Conservation (phyloP, 768 basidiomycete genomes). For the Trametes cingulata region DNA sequence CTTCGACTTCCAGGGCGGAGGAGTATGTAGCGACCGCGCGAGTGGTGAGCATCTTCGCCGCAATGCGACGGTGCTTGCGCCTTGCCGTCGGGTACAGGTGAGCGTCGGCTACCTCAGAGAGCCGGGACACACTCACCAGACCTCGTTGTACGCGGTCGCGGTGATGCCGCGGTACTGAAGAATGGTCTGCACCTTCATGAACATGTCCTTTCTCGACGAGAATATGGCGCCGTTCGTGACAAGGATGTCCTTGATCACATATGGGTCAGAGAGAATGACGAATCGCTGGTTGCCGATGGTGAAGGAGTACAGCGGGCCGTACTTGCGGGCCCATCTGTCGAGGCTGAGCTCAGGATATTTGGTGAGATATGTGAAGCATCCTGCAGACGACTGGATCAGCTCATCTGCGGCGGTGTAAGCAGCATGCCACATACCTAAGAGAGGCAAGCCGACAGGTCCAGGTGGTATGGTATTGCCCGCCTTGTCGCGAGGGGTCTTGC, state of each 20-base stretch:
- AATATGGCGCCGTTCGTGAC: slow-evolving; percentile 47
- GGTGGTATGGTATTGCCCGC: slow-evolving; percentile 28
- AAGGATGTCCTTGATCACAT: slow-evolving; percentile 45
- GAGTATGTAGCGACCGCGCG: slow-evolving; percentile 40
- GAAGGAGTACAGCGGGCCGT: slow-evolving; percentile 46
- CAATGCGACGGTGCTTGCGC: slow-evolving; percentile 47
- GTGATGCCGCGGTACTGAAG: slow-evolving; percentile 47
- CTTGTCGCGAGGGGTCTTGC: slow-evolving; percentile 25
- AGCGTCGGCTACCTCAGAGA: too few relatives aligned
- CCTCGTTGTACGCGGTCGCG: slow-evolving; percentile 44
- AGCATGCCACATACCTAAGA: slow-evolving; percentile 8
- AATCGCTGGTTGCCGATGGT: slow-evolving; percentile 52
- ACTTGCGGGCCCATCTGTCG: slow-evolving; percentile 16
- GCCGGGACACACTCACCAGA: slow-evolving; percentile 32
- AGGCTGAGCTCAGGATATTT: too few relatives aligned
- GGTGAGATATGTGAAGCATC: too few relatives aligned
- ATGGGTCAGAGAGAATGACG: slow-evolving; percentile 46
- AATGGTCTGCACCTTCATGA: slow-evolving; percentile 47
- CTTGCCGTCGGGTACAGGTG: not conserved
- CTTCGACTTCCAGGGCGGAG: slow-evolving; percentile 31
- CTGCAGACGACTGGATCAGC: too few relatives aligned
- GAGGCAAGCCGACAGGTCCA: slow-evolving; percentile 16
- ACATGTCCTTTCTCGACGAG: slow-evolving; percentile 48
- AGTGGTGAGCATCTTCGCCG: slow-evolving; percentile 34
- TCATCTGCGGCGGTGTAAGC: too few relatives aligned